Evolutionary conservation across 1,284 basidiomycete genomes (phyloP), one percentile per base, ranked within the genome.

Genomic region (Tetrapyrgos nigripes): DNA sequence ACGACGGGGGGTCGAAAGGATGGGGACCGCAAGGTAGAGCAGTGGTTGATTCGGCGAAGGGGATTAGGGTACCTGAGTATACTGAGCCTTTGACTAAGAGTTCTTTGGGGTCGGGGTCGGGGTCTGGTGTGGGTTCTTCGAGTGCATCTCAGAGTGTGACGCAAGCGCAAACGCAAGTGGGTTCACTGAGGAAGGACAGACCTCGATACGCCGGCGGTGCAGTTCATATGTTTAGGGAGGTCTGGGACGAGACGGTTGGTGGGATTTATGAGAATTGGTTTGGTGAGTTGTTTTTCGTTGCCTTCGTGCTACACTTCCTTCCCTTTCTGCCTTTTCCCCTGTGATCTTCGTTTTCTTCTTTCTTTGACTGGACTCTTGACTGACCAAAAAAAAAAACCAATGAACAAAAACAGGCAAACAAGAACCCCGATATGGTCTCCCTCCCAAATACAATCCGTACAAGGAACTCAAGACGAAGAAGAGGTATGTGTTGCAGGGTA

Each of bases 221-320:
- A 4, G 85, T 83, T 21, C 89, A 92, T 71, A 94, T 96, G 87
- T 96, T 89, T 86, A 81, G 94, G 64, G 85, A 86, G 64, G 81
- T 88, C 40, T 96, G 94, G 91, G 82, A 88, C 60, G 75, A 83
- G 63, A 77, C 79, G 5, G 89, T 95, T 21, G 83, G 83, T 4
- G 75, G 70, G 58, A 86, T 96, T 58, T 92, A 94, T 75, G 68
- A 69, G 57, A 81, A 89, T 57, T 75, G 89, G 44, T 77, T 94
- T 53, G 80, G 92, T 92, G 68, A 76, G 92, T 84, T 26, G n/a
- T 43, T 61, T 27, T 63, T 58, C 43, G 43, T 21, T 45, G 21
- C n/a, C n/a, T n/a, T n/a, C n/a, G n/a, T n/a, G n/a, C n/a, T n/a
- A n/a, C 43, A 57, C 65, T 50, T 54, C 51, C 21, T 54, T 28